These are phyloP conservation scores for Cornus suecica DNA, from an alignment of 148 eudicot genomes.

Conservation along the genomic window DNA sequence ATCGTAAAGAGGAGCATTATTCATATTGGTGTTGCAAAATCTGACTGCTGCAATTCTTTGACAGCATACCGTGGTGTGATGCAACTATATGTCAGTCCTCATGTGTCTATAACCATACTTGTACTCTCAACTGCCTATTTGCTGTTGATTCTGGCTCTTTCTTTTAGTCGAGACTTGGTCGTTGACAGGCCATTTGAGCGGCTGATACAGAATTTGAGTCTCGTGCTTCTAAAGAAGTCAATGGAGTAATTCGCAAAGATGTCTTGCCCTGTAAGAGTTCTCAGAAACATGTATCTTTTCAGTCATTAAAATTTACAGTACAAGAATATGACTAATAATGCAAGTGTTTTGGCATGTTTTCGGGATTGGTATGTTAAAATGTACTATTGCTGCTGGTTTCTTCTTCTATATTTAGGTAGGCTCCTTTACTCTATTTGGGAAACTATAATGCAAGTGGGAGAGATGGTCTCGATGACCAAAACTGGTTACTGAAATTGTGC, in stretches of 20 bases:
- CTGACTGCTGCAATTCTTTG: slow-evolving; percentile 6
- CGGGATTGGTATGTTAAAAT: background rate
- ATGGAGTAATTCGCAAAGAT: background rate
- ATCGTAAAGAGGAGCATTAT: slow-evolving; percentile 82
- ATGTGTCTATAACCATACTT: background rate
- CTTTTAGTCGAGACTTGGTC: background rate
- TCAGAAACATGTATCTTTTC: background rate
- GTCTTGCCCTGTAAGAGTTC: background rate
- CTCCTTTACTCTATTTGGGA: no score
- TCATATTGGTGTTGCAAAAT: slow-evolving; percentile 73
- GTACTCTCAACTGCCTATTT: slow-evolving; percentile 1
- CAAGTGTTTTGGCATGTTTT: background rate
- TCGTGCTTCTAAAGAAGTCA: background rate
- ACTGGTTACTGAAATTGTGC: no score
- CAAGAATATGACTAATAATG: background rate
- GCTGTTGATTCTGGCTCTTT: slow-evolving; percentile 1
- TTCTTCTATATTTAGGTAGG: no score
- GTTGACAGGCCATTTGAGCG: background rate
- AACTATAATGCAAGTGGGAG: no score
- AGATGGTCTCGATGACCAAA: no score
- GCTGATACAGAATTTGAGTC: background rate
- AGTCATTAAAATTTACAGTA: background rate
- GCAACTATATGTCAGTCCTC: slow-evolving; percentile 1
- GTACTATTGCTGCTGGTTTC: no score
- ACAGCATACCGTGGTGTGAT: slow-evolving; percentile 8